These are phyloP conservation scores for Trichoderma citrinoviride DNA, from an alignment of 2,329 filamentous ascomycete genomes.

Conservation along the genomic window DNA sequence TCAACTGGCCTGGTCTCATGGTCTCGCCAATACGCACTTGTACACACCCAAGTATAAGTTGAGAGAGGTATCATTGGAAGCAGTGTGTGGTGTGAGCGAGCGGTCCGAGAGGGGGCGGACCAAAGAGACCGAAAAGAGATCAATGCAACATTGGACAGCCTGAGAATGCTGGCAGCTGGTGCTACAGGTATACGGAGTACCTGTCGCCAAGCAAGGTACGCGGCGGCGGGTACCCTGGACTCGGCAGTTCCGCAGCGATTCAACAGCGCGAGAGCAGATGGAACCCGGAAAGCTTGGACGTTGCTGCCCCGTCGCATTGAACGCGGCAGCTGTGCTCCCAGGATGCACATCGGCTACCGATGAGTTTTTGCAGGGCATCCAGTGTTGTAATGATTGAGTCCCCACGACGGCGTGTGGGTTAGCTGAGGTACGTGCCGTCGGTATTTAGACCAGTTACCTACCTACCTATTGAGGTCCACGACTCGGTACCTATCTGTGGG, in stretches of 20 bases:
- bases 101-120: not conserved
- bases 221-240: not conserved
- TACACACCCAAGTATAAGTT: too few relatives aligned
- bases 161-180: not conserved
- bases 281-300: not conserved
- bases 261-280: too few relatives aligned
- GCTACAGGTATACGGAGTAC: too few relatives aligned
- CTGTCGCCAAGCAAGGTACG: too few relatives aligned
- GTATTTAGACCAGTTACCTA: too few relatives aligned
- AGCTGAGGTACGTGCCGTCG: too few relatives aligned
- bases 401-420: too few relatives aligned
- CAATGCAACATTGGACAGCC: not conserved
- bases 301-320: not conserved
- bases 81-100: not conserved
- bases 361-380: not conserved
- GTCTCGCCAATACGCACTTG: too few relatives aligned
- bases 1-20: too few relatives aligned
- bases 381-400: not conserved
- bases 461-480: too few relatives aligned
- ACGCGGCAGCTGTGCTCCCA: not conserved
- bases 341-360: not conserved
- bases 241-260: conserved; percentile 7
- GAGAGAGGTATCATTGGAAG: too few relatives aligned
- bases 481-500: too few relatives aligned
- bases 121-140: not conserved